phyloP scores from a whole-genome alignment of 202 grass and related monocot genomes.

The Zoysia matrella region DNA sequence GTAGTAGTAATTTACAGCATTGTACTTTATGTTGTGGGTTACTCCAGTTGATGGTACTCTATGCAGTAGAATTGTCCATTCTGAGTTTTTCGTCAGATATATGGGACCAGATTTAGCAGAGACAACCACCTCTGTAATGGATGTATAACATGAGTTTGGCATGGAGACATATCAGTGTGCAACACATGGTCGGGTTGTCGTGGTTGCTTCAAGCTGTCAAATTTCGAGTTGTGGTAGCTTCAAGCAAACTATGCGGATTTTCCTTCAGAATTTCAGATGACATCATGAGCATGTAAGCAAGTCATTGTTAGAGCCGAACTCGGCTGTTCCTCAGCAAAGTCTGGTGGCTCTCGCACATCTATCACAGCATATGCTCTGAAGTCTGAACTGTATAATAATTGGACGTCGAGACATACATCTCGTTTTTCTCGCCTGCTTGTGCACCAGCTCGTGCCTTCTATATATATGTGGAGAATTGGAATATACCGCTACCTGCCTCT shows the following conservation, averaged over 20 bases:
- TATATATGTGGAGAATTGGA: constrained; percentile 8
- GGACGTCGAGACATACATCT: neutral
- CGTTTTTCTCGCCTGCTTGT: neutral
- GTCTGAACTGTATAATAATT: constrained; percentile 37
- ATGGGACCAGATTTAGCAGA: neutral
- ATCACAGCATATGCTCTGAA: constrained; percentile 9
- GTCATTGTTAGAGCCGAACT: constrained; percentile 6
- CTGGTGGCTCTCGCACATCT: neutral
- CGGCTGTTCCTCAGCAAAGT: neutral
- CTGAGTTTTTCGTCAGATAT: neutral
- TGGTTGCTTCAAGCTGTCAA: neutral
- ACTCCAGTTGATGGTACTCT: neutral
- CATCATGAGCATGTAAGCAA: neutral
- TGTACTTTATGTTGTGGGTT: neutral
- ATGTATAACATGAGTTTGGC: neutral
- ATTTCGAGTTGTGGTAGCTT: too few relatives aligned
- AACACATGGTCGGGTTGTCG: neutral
- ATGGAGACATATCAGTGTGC: neutral
- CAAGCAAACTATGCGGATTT: neutral
- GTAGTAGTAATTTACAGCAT: neutral
- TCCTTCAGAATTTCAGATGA: neutral
- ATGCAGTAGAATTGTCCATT: neutral
- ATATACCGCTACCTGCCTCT: neutral
- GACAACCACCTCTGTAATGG: neutral
- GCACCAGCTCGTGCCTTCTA: neutral